phyloP scores from a whole-genome alignment of 148 eudicot species.

The Chenopodium berlandieri region DNA sequence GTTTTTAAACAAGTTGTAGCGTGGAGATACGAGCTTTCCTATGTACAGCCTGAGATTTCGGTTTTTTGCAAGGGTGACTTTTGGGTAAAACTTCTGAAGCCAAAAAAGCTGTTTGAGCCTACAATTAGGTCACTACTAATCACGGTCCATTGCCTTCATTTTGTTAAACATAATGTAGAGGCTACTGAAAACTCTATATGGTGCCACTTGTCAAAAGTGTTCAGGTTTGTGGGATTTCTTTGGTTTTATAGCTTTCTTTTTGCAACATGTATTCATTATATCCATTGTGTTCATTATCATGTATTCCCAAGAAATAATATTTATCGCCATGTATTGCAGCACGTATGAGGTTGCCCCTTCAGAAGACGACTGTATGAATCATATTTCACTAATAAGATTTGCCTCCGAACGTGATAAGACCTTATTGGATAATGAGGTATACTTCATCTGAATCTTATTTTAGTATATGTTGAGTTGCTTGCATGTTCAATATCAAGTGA shows the following conservation, averaged over 20 bases:
- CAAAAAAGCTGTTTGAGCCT: slow-evolving; percentile 46
- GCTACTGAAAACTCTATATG: slow-evolving; percentile 42
- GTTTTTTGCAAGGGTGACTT: slow-evolving; percentile 51
- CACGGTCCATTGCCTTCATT: slow-evolving; percentile 66
- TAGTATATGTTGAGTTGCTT: neutral
- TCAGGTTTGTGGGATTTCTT: slow-evolving; percentile 40
- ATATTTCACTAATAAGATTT: slow-evolving; percentile 41
- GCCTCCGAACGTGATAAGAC: slow-evolving; percentile 54
- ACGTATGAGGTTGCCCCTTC: slow-evolving; percentile 50
- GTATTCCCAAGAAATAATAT: neutral
- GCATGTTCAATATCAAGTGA: neutral
- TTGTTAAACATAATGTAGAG: slow-evolving; percentile 46
- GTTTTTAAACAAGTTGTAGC: slow-evolving; percentile 59
- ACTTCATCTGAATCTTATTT: neutral
- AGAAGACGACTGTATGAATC: slow-evolving; percentile 47
- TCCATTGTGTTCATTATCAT: neutral
- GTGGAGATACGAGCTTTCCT: slow-evolving; percentile 69
- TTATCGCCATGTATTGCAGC: slow-evolving; percentile 33
- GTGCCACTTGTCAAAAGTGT: slow-evolving; percentile 43
- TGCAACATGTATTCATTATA: neutral
- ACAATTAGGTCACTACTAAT: slow-evolving; percentile 39
- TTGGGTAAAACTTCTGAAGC: slow-evolving; percentile 64
- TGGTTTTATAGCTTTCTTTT: neutral
- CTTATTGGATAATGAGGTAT: slow-evolving; percentile 46
- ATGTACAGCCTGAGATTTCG: slow-evolving; percentile 52